Evolutionary conservation across 169 alveolate genomes (phyloP), one percentile per base, ranked within the genome.

Genomic region (Plasmodium ovale): DNA sequence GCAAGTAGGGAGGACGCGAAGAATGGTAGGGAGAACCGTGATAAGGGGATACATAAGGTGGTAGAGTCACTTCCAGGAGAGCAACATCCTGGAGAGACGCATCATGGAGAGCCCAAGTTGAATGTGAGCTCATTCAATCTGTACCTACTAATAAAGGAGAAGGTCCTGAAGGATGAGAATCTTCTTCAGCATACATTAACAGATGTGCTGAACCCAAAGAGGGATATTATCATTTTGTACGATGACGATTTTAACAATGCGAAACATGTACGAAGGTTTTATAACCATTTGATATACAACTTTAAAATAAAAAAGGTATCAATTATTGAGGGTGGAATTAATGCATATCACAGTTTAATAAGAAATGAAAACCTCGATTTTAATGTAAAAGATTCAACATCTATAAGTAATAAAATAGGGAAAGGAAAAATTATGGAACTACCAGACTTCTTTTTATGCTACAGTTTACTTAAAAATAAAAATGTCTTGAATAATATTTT

Each of bases 301-400:
- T 53, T 54, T 1, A 65, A 82, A 12, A 2, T 64, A 12, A 82
- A 59, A 56, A 51, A 82, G 1, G 90, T 82, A n/a, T 42, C 84
- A 1, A 82, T 82, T 25, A 67, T 82, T 68, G 90, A 82, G 25
- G 90, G 90, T 12, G 89, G 90, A 10, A 82, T 82, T n/a, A 67
- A 82, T 54, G 64, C 90, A 27, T 82, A 64, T 37, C 90, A 82
- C 42, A 74, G 14, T 33, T 39, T 74, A 44, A 72, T 72, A 25
- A 33, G 42, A 14, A 42, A 42, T 12, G 44, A 74, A 39, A 3
- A 12, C 14, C 16, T 3, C 4, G 35, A 12, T 9, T 33, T 29
- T 2, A 31, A n/a, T 5, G 39, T 16, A 10, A 64, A 3, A 16
- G 0, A 19, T 5, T 16, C 4, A 31, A 7, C 16, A 31, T 16